phyloP scores from a whole-genome alignment of 306 rosid species.

The Fragaria vesca region DNA sequence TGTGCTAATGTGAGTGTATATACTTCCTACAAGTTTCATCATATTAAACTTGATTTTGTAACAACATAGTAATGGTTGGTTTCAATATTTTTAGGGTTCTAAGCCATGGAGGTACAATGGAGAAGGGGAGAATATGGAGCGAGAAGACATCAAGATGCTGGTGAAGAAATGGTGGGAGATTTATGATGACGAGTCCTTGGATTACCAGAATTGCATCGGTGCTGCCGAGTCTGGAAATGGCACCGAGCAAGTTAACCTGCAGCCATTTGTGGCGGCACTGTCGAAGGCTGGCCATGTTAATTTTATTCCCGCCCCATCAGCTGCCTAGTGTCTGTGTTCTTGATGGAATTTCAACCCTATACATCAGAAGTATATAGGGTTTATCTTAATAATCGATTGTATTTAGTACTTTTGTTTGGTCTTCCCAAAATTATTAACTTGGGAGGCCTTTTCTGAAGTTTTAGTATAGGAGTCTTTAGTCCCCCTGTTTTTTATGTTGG shows the following conservation, averaged over 20 bases:
- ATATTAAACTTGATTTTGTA: background rate
- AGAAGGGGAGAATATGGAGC: conserved; percentile 69
- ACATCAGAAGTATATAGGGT: conserved; percentile 9
- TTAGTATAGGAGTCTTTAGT: background rate
- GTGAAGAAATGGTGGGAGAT: conserved; percentile 84
- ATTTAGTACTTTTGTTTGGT: background rate
- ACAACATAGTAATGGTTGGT: background rate
- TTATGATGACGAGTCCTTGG: conserved; percentile 64
- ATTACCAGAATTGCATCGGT: conserved; percentile 25
- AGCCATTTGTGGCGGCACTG: conserved; percentile 19
- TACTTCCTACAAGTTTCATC: background rate
- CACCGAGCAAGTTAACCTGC: background rate
- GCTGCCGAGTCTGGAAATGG: background rate
- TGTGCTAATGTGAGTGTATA: conserved; percentile 68
- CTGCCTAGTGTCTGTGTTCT: conserved; percentile 35
- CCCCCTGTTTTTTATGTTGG: background rate
- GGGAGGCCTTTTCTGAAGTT: background rate
- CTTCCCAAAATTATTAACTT: background rate
- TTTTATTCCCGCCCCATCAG: conserved; percentile 42
- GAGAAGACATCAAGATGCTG: conserved; percentile 73
- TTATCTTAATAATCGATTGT: background rate
- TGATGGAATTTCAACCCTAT: background rate
- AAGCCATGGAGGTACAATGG: conserved; percentile 95
- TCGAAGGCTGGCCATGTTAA: conserved; percentile 25
- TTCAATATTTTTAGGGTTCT: conserved; percentile 49